Base-by-base conservation (phyloP, 805 yeast species). In the Kodamaea leandrae region DNA sequence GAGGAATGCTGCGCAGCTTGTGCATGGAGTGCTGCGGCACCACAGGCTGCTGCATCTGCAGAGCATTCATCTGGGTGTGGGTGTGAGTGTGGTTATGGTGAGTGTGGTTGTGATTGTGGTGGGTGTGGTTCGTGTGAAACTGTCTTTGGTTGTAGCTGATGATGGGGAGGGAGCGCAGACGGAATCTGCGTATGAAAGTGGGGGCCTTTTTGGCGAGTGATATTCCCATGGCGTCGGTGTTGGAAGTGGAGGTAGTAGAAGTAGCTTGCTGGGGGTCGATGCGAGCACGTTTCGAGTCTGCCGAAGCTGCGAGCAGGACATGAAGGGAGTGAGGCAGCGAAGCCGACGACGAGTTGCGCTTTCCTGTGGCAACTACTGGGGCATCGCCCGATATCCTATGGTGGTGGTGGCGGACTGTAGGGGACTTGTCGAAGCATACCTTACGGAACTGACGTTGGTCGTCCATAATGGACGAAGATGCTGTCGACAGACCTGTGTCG, bases 81-180 rank as follows among this genome's bases (percentile, higher is more conserved):
- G 27, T 21, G 40, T 42, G 48, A 14, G 24, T 46, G 43, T 24
- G 49, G 16, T 27, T 15, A 26, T 43, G 43, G 24, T 28, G 32
- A 24, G 36, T 37, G 45, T 40, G 30, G 32, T 32, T 21, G 40
- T 42, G 48, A 14, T 27, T 46, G 43, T 24, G 49, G 16, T 27
- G 44, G 65, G 40, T 41, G 27, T 36, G 27, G 45, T 49, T 53
- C 32, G 45, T 28, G 17, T 35, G 39, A 15, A 40, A 35, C 36
- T 35, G 35, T 43, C 50, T 46, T 53, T 34, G 37, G 37, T 54
- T 54, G 50, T 66, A 68, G 50, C 57, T 63, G 41, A 69, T 68
- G 45, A 68, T 69, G 40, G 75, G 75, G 42, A 69, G 58, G 7
- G 68, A 61, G 36, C 73, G 56, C 20, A 66, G 59, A 34, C 75